These are phyloP conservation scores for Musa acuminata DNA, from an alignment of 176 grass and related monocot species.

Conservation along the genomic window DNA sequence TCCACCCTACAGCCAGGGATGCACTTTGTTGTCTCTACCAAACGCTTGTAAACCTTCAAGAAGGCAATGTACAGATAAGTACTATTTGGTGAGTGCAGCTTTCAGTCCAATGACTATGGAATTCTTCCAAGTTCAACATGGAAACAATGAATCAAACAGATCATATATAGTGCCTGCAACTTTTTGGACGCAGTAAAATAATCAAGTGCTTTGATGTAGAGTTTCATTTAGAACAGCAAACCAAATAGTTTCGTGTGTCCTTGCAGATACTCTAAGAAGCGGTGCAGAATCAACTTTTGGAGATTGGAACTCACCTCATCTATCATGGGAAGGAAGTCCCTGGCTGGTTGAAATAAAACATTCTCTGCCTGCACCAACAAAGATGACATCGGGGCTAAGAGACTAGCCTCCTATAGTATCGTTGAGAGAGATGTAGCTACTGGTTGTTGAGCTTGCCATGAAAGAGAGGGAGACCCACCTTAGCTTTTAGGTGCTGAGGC, in stretches of 20 bases:
- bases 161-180: too few species aligned
- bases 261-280: too few species aligned
- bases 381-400: background rate
- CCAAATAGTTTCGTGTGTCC: too few species aligned
- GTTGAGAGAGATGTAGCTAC: background rate
- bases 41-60: background rate
- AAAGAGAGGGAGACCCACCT: conserved; percentile 14
- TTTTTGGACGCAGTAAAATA: too few species aligned
- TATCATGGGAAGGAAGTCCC: conserved; percentile 63
- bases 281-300: too few species aligned
- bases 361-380: conserved; percentile 12
- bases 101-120: background rate
- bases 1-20: conserved; percentile 7
- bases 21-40: conserved; percentile 1
- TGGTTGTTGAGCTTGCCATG: background rate
- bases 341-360: conserved; percentile 67
- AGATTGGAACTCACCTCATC: conserved; percentile 30
- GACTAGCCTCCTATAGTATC: background rate
- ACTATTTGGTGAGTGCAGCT: background rate
- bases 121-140: background rate
- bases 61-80: background rate
- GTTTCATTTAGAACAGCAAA: too few species aligned
- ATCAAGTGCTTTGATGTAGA: too few species aligned
- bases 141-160: too few species aligned
- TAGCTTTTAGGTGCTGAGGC: conserved; percentile 22